Evolutionary conservation across 2,329 filamentous ascomycete species (phyloP), one percentile per base, ranked within the genome.

Genomic region (Claviceps purpurea): DNA sequence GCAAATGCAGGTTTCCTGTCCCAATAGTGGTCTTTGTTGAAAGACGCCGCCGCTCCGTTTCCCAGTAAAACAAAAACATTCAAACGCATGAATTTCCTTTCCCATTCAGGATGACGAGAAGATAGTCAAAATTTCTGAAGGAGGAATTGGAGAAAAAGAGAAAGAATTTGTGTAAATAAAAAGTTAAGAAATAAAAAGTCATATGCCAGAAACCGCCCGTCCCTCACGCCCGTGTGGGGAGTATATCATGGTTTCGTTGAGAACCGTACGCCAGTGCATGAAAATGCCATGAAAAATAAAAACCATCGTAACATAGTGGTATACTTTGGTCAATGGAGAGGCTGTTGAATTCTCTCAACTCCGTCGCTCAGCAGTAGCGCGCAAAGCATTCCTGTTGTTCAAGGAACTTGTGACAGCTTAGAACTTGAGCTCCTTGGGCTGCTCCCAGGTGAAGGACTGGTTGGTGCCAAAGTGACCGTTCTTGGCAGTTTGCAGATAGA

Each of bases 401-500:
- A 34, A 34, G 11, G 8, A 20, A 42, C 8, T 30, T 5, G 5
- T 22, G 4, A 54, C 49, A 56, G 64, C 70, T 81, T 95, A 97
- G 74, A 88, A 85, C 75, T 87, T 90, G 67, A 98, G 87, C 62
- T 78, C 65, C 87, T 95, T 96, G 67, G 93, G 91, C 82, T 97
- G 82, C 84, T 98, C 93, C 93, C 93, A 98, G 74, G 77, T 82
- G 82, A 98, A 98, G 72, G 72, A 77, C 82, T 95, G 93, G 87
- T 96, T 93, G 74, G 89, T 95, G 61, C 78, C 78, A 75, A 98
- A 98, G 82, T 98, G 93, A 64, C 93, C 93, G 77, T 97, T 97
- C 87, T 96, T 96, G 75, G 93, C 93, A 54, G 93, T 98, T 78
- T 91, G 81, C 81, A 83, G 83, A 85, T 98, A 98, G 78, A 97